Evolutionary conservation across 2,329 filamentous ascomycete species (phyloP).

Genomic region (Alternaria viburni): DNA sequence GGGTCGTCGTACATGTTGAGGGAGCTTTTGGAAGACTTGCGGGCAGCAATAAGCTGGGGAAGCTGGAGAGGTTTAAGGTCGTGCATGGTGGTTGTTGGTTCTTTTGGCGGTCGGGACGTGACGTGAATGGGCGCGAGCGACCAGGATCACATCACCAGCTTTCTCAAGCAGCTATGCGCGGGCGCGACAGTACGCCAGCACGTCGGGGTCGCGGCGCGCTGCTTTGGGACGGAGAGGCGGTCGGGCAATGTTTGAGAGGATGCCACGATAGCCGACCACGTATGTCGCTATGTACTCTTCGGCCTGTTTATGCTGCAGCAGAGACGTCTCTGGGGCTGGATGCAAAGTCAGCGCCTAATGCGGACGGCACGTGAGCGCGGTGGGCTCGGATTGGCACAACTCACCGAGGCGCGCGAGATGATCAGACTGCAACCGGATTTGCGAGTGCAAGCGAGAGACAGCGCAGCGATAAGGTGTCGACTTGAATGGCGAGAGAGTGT

Average conservation of each 20-base stretch:
- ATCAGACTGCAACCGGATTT: slow-evolving; percentile 5
- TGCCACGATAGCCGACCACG: slow-evolving; percentile 51
- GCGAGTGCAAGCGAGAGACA: slow-evolving; percentile 6
- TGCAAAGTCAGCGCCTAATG: slow-evolving; percentile 37
- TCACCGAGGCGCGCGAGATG: slow-evolving; percentile 14
- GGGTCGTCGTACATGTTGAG: slow-evolving; percentile 43
- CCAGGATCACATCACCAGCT: slow-evolving; percentile 48
- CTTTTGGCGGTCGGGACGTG: slow-evolving; percentile 25
- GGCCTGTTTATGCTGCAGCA: slow-evolving; percentile 35
- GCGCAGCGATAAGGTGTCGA: slow-evolving; percentile 3
- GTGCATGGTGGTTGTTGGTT: slow-evolving; percentile 39
- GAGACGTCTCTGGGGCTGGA: slow-evolving; percentile 16
- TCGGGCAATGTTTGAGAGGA: slow-evolving; percentile 40
- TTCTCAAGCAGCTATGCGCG: slow-evolving; percentile 12
- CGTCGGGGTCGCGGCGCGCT: slow-evolving; percentile 24
- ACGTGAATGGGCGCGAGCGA: slow-evolving; percentile 37
- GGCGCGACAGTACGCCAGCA: slow-evolving; percentile 20
- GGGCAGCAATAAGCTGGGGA: slow-evolving; percentile 48
- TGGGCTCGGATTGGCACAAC: slow-evolving; percentile 29
- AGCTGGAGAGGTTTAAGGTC: slow-evolving; percentile 49
- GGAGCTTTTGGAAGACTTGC: slow-evolving; percentile 44
- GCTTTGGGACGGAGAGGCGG: slow-evolving; percentile 36
- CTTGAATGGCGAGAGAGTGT: slow-evolving; percentile 4
- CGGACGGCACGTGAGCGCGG: slow-evolving; percentile 42
- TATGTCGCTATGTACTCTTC: slow-evolving; percentile 43